These are phyloP conservation scores for Pyrenophora graminea DNA, from an alignment of 2,329 filamentous ascomycete genomes.

Conservation along the genomic window DNA sequence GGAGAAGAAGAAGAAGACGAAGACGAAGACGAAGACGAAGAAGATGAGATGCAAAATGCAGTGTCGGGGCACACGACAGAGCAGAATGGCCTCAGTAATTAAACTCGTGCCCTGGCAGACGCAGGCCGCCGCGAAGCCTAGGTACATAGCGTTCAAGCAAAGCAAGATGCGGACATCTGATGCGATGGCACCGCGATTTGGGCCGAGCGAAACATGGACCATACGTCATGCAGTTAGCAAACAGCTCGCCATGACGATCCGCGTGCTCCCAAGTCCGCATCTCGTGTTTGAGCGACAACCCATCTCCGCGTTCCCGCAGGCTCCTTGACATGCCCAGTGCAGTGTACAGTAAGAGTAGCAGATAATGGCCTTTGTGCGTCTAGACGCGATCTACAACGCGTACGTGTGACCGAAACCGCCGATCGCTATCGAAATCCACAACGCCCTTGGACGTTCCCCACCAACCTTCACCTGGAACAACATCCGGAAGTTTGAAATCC, in stretches of 20 bases:
- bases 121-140: not conserved
- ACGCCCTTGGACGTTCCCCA: not conserved
- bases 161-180: slow-evolving; percentile 15
- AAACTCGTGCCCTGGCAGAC: slow-evolving; percentile 15
- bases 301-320: not conserved
- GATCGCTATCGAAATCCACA: too few species aligned
- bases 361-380: slow-evolving; percentile 16
- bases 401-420: not conserved
- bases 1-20: not conserved
- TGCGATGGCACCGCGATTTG: slow-evolving; percentile 15
- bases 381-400: too few species aligned
- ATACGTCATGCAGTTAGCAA: slow-evolving; percentile 21
- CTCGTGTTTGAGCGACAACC: not conserved
- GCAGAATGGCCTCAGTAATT: not conserved
- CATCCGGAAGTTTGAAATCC: too few species aligned
- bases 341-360: too few species aligned
- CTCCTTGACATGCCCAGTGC: slow-evolving; percentile 1
- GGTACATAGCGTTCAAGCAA: slow-evolving; percentile 14
- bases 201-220: slow-evolving; percentile 19
- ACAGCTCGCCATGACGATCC: slow-evolving; percentile 7
- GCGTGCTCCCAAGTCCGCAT: not conserved
- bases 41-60: not conserved
- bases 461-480: too few species aligned
- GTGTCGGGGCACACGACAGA: not conserved
- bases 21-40: not conserved